Conservation (phyloP, 768 basidiomycete genomes). For the Favolaschia claudopus region DNA sequence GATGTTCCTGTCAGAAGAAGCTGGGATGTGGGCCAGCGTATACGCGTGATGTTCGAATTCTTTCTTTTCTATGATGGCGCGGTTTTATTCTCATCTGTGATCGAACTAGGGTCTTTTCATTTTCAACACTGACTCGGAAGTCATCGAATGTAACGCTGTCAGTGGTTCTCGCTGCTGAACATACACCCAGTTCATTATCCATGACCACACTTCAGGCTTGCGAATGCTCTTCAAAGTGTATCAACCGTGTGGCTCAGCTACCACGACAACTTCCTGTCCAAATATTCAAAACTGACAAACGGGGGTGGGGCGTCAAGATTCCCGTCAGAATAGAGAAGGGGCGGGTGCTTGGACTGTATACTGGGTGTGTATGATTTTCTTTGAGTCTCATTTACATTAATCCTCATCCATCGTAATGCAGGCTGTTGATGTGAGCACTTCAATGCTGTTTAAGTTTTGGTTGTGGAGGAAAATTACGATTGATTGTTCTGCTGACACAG, state of each 20-base stretch:
- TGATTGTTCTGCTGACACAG: constrained; percentile 45
- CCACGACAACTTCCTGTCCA: constrained; percentile 52
- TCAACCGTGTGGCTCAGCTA: constrained; percentile 53
- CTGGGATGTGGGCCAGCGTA: not conserved
- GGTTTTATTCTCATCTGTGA: too few relatives aligned
- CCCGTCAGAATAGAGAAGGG: constrained; percentile 32
- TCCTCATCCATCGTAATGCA: constrained; percentile 25
- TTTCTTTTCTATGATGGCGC: too few relatives aligned
- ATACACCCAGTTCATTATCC: too few relatives aligned
- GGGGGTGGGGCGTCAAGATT: constrained; percentile 57
- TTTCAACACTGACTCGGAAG: constrained; percentile 9
- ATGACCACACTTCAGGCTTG: constrained; percentile 7
- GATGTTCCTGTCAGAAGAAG: not conserved
- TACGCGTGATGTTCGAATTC: not conserved
- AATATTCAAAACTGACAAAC: constrained; percentile 50
- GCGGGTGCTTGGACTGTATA: constrained; percentile 67
- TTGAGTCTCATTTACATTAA: not conserved
- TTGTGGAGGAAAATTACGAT: not conserved
- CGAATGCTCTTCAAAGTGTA: constrained; percentile 37
- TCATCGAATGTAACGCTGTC: constrained; percentile 23
- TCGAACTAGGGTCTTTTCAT: constrained; percentile 15
- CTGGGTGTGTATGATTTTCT: constrained; percentile 56
- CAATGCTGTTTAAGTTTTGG: too few relatives aligned
- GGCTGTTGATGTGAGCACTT: constrained; percentile 52
- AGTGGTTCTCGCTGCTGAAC: not conserved